Percentiles rank a stretch among this genome's conserved stretches.
phyloP scores from a whole-genome alignment of 306 rosid genomes.

The Lathyrus oleraceus region DNA sequence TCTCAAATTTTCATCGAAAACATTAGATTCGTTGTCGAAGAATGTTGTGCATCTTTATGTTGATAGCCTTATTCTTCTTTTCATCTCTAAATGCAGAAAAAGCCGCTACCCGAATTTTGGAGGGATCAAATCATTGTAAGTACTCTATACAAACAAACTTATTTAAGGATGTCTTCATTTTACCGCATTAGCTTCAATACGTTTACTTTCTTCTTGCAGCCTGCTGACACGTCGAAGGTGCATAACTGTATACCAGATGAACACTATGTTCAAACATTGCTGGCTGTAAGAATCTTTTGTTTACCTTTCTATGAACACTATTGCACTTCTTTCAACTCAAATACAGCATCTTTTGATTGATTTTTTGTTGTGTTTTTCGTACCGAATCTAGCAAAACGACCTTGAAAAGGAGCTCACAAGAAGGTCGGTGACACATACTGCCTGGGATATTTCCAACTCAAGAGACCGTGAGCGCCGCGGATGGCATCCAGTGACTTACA shows the following conservation, averaged over 20 bases:
- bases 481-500: constrained; percentile 97
- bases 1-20: constrained; percentile 5
- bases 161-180: background rate
- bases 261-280: constrained; percentile 89
- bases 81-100: constrained; percentile 63
- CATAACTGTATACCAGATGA: constrained; percentile 99
- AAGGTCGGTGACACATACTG: constrained; percentile 76
- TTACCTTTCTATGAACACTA: background rate
- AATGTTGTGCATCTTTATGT: constrained; percentile 24
- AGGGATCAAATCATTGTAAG: constrained; percentile 88
- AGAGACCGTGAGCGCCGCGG: constrained; percentile 77
- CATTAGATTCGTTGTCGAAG: background rate
- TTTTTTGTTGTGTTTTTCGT: constrained; percentile 30
- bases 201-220: constrained; percentile 56
- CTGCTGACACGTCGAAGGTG: constrained; percentile 74
- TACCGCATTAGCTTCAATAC: constrained; percentile 13
- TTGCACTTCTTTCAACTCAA: background rate
- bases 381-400: constrained; percentile 66
- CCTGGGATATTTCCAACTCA: constrained; percentile 89
- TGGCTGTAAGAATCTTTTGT: constrained; percentile 68
- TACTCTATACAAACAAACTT: constrained; percentile 27
- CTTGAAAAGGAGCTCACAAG: constrained; percentile 83
- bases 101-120: constrained; percentile 97
- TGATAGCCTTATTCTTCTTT: constrained; percentile 4
- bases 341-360: constrained; percentile 12